A percentile compares a stretch with the other conserved stretches of the same genome.
Evolutionary conservation across 306 rosid genomes (phyloP).

Genomic region (Trifolium repens): DNA sequence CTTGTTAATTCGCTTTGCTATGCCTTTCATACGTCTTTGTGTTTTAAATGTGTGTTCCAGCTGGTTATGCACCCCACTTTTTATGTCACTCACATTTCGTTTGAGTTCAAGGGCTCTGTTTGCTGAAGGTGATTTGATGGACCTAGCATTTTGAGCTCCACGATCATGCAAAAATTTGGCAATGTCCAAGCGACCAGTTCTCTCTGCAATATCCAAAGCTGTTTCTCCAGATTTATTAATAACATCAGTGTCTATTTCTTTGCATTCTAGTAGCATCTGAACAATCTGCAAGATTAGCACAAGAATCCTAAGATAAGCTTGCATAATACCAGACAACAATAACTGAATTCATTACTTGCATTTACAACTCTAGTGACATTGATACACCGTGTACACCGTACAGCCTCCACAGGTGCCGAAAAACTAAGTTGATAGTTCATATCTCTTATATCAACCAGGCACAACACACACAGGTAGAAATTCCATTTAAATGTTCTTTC

Average conservation of each 20-base stretch:
- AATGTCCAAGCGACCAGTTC: slow-evolving; percentile 48
- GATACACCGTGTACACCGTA: slow-evolving; percentile 5
- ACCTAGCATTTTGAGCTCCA: slow-evolving; percentile 67
- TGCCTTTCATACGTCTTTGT: slow-evolving; percentile 62
- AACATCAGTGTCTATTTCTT: slow-evolving; percentile 50
- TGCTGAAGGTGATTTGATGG: slow-evolving; percentile 51
- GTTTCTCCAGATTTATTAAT: slow-evolving; percentile 73
- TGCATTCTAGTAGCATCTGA: slow-evolving; percentile 54
- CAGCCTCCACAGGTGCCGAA: slow-evolving; percentile 22
- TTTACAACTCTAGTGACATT: slow-evolving; percentile 18
- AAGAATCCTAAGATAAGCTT: slow-evolving; percentile 18
- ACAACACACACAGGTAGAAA: slow-evolving; percentile 6
- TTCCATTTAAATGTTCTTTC: slow-evolving; percentile 10
- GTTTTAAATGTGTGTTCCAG: slow-evolving; percentile 76
- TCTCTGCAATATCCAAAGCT: slow-evolving; percentile 72
- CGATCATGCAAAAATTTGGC: slow-evolving; percentile 52
- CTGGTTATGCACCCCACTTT: slow-evolving; percentile 80
- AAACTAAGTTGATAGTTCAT: slow-evolving; percentile 1
- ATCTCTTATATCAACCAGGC: slow-evolving; percentile 26
- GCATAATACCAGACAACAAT: slow-evolving; percentile 19
- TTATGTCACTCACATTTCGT: slow-evolving; percentile 77
- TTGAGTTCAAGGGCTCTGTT: slow-evolving; percentile 65
- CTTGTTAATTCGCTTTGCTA: slow-evolving; percentile 71
- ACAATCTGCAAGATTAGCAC: slow-evolving; percentile 57
- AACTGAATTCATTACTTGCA: background rate